Conservation (phyloP, 192 early-diverging fungal species). For the Coemansia sp. region DNA sequence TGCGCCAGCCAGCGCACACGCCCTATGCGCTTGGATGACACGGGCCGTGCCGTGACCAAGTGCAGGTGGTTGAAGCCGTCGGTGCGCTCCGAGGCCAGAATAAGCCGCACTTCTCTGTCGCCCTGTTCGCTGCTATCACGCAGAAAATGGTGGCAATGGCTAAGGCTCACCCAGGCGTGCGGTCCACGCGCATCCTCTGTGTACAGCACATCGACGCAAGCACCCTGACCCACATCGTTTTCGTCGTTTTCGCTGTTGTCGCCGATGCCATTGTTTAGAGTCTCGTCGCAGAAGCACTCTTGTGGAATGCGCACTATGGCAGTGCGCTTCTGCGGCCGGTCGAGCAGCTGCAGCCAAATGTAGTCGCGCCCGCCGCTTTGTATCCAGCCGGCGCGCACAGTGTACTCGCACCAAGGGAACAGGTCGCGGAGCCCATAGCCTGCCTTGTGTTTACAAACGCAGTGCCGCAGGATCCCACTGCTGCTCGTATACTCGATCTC, state of each 20-base stretch:
- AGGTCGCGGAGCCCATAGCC: background rate
- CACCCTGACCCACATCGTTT: too few species aligned
- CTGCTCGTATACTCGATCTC: constrained; percentile 1
- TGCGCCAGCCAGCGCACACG: background rate
- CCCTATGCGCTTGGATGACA: too few species aligned
- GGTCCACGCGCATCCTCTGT: constrained; percentile 9
- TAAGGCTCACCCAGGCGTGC: constrained; percentile 14
- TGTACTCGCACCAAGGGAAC: constrained; percentile 23
- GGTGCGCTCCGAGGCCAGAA: constrained; percentile 9
- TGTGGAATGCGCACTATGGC: constrained; percentile 10
- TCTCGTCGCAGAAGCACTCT: constrained; percentile 9
- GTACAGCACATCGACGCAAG: constrained; percentile 8
- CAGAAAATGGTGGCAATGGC: constrained; percentile 5
- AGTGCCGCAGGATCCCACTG: background rate
- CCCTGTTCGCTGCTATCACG: background rate
- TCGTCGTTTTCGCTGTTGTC: background rate
- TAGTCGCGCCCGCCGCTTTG: background rate
- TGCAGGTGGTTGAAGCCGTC: constrained; percentile 14
- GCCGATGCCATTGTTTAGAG: too few species aligned
- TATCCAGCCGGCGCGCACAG: constrained; percentile 17
- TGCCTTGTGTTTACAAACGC: constrained; percentile 2
- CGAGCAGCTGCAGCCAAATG: constrained; percentile 18
- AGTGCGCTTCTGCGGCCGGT: constrained; percentile 8
- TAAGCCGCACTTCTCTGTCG: background rate
- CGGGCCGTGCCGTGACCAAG: constrained; percentile 8